phyloP scores from a whole-genome alignment of 2,329 filamentous ascomycete genomes.

The Celoporthe dispersa region DNA sequence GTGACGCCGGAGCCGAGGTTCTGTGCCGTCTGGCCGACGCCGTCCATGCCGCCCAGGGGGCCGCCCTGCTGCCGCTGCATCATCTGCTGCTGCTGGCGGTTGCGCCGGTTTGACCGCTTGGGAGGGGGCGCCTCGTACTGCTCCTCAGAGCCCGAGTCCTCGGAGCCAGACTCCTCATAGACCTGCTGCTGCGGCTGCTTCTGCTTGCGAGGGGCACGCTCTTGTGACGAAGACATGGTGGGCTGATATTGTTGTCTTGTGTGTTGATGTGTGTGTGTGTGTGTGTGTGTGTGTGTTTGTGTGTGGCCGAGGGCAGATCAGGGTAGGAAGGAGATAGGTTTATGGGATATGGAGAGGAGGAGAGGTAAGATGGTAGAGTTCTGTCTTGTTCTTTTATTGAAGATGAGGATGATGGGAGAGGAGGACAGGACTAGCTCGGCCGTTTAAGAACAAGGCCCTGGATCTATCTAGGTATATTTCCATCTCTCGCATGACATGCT shows the following conservation, averaged over 20 bases:
- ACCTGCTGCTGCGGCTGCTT: conserved; percentile 35
- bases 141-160: conserved; percentile 39
- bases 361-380: background rate
- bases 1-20: conserved; percentile 47
- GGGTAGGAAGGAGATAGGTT: background rate
- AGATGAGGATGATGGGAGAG: background rate
- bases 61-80: conserved; percentile 40
- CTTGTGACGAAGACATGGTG: conserved; percentile 40
- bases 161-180: conserved; percentile 43
- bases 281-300: conserved; percentile 6
- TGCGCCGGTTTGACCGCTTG: conserved; percentile 35
- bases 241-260: conserved; percentile 15
- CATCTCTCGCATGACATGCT: background rate
- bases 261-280: conserved; percentile 30
- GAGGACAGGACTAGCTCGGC: background rate
- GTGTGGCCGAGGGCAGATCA: background rate
- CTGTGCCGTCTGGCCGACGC: conserved; percentile 43
- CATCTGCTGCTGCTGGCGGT: conserved; percentile 32
- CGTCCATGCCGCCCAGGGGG: conserved; percentile 45
- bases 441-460: background rate
- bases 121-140: conserved; percentile 34
- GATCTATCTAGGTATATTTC: conserved; percentile 11
- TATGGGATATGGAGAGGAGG: background rate
- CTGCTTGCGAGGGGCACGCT: conserved; percentile 38
- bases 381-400: background rate